Conservation (phyloP, 2,329 filamentous ascomycete genomes). For the Hypoxylon sp. region DNA sequence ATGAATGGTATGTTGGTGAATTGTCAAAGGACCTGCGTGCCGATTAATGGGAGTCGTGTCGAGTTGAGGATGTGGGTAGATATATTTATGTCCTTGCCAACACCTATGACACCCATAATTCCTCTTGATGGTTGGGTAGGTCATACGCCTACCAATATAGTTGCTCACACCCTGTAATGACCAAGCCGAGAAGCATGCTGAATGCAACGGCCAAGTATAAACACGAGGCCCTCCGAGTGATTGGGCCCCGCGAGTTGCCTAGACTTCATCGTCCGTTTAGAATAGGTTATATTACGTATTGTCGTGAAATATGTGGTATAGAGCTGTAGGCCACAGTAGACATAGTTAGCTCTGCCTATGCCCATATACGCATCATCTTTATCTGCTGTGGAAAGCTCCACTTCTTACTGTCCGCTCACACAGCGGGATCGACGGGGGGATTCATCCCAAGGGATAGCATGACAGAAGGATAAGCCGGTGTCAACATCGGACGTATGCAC, state of each 20-base stretch:
- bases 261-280: not conserved
- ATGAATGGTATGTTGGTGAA: slow-evolving; percentile 7
- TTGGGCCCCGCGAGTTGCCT: not conserved
- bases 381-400: not conserved
- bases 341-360: not conserved
- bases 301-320: not conserved
- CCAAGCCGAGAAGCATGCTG: slow-evolving; percentile 1
- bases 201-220: slow-evolving; percentile 23
- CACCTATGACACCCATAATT: not conserved
- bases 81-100: slow-evolving; percentile 28
- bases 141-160: not conserved
- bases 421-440: not conserved
- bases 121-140: not conserved
- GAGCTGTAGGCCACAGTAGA: slow-evolving; percentile 14
- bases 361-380: not conserved
- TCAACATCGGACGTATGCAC: not conserved
- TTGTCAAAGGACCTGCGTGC: slow-evolving; percentile 17
- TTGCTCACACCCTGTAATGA: not conserved
- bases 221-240: slow-evolving; percentile 12
- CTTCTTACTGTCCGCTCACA: not conserved
- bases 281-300: slow-evolving; percentile 42
- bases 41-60: not conserved
- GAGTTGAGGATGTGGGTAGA: not conserved
- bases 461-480: not conserved
- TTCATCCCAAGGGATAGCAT: not conserved